phyloP scores from a whole-genome alignment of 768 basidiomycete species.

The Tulasnella calospora region DNA sequence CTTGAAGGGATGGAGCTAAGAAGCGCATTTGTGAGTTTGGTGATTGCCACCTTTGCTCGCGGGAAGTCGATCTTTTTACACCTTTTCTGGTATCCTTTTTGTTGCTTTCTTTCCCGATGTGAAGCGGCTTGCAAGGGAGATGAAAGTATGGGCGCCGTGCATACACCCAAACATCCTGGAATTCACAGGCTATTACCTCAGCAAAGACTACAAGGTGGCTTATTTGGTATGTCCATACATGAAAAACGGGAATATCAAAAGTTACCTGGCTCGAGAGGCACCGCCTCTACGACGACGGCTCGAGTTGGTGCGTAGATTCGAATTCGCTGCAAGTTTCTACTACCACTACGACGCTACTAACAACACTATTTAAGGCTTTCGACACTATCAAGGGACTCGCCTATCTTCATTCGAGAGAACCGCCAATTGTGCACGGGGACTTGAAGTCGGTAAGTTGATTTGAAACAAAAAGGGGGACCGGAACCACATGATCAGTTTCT shows the following conservation, averaged over 20 bases:
- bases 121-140: not conserved
- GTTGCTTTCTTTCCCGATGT: not conserved
- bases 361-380: not conserved
- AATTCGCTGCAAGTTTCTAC: no score
- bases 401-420: conserved; percentile 9
- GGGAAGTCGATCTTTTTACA: not conserved
- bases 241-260: not conserved
- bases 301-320: not conserved
- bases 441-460: not conserved
- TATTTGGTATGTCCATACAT: not conserved
- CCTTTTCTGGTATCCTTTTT: not conserved
- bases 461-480: no score
- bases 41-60: not conserved
- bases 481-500: no score
- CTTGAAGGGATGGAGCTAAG: not conserved
- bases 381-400: not conserved
- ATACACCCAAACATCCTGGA: not conserved
- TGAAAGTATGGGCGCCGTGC: not conserved
- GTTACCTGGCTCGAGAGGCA: not conserved
- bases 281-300: not conserved
- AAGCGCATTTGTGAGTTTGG: not conserved
- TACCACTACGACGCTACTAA: no score
- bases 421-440: not conserved
- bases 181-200: not conserved
- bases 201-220: not conserved